Evolutionary conservation across 306 rosid genomes (phyloP), one percentile per base, ranked within the genome.

Genomic region (Cercis canadensis): DNA sequence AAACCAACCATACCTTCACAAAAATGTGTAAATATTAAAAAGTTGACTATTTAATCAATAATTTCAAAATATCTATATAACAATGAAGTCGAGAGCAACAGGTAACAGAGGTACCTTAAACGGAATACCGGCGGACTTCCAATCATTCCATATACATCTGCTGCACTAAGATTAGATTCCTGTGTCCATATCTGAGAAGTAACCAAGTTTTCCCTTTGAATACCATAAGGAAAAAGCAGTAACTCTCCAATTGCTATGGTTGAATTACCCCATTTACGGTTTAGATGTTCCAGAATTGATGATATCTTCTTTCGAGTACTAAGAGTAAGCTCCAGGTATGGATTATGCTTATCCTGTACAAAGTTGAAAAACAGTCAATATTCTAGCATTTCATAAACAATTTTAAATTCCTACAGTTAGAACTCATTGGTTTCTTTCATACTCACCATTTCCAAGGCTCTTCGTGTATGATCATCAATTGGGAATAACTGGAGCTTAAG

Each of bases 1-100:
- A 71, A 82, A 75, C 90, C 90, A 86, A 63, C 90, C 88, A 78
- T 86, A 86, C 86, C 90, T 86, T 73, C 81, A 81, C 72, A 69
- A 63, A 24, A 72, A 54, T 61, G 62, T 34, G n/a, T 29, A 11
- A 55, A 60, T 51, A 34, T 34, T n/a, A n/a, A n/a, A n/a, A n/a
- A n/a, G n/a, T n/a, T n/a, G n/a, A n/a, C n/a, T n/a, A n/a, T n/a
- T n/a, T n/a, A n/a, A n/a, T n/a, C n/a, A n/a, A n/a, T n/a, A n/a
- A n/a, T n/a, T n/a, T n/a, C n/a, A n/a, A n/a, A n/a, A n/a, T n/a
- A n/a, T n/a, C n/a, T n/a, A n/a, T n/a, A n/a, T n/a, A n/a, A n/a
- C n/a, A 34, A 34, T 7, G 5, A 19, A 49, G n/a, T 40, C 14
- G 15, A 14, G 37, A 41, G 47, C 18, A 67, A 33, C 6, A 49